Evolutionary conservation across 2,329 filamentous ascomycete species (phyloP).

Genomic region (Talaromyces pinophilus): DNA sequence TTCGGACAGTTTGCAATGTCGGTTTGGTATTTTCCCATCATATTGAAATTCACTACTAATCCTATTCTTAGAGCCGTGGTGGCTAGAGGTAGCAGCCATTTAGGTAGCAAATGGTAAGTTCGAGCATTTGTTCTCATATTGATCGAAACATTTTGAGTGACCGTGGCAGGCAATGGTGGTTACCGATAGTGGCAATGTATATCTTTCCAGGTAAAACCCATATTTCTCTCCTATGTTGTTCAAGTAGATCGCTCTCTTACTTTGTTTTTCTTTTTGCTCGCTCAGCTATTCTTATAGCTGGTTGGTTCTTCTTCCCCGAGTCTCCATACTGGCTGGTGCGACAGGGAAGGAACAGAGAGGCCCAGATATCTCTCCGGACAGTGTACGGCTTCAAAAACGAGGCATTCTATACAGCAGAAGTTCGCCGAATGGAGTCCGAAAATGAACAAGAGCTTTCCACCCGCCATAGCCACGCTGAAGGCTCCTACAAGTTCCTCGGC

Average conservation of each 20-base stretch:
- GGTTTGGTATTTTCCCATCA: background rate
- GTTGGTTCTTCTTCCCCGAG: constrained; percentile 46
- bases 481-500: background rate
- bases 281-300: constrained; percentile 17
- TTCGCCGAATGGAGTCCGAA: constrained; percentile 25
- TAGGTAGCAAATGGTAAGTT: background rate
- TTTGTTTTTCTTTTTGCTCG: background rate
- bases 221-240: background rate
- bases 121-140: background rate
- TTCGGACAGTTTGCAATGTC: constrained; percentile 35
- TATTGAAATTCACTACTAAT: background rate
- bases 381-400: constrained; percentile 38
- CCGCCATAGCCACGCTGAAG: background rate
- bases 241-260: background rate
- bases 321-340: constrained; percentile 47
- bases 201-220: constrained; percentile 31
- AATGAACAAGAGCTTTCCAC: background rate
- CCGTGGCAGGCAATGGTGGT: constrained; percentile 36
- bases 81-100: background rate
- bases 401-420: constrained; percentile 36
- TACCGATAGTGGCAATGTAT: constrained; percentile 35
- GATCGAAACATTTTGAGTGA: background rate
- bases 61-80: background rate
- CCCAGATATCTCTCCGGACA: constrained; percentile 33
- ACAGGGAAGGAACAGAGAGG: constrained; percentile 34